These are phyloP conservation scores for Westerdykella sp. DNA, from an alignment of 2,329 filamentous ascomycete genomes.

Conservation along the genomic window DNA sequence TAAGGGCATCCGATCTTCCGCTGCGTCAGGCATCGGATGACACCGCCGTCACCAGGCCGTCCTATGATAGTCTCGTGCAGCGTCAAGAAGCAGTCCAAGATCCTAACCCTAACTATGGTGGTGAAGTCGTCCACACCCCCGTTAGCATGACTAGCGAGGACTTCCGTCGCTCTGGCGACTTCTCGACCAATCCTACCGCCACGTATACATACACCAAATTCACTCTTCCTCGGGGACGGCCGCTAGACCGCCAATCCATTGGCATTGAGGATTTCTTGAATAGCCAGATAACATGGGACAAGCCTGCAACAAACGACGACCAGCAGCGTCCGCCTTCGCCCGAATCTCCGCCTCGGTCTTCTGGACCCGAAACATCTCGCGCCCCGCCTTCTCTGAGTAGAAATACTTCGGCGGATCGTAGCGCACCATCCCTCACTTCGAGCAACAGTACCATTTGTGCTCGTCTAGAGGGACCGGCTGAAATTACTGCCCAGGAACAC, in stretches of 20 bases:
- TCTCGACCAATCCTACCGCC: constrained; percentile 51
- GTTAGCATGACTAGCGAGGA: constrained; percentile 67
- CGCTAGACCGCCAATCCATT: constrained; percentile 56
- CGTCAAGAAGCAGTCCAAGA: constrained; percentile 39
- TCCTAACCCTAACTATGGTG: constrained; percentile 55
- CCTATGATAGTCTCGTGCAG: constrained; percentile 33
- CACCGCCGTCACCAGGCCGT: constrained; percentile 32
- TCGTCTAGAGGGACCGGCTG: constrained; percentile 41
- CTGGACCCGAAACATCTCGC: constrained; percentile 21
- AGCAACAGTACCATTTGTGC: constrained; percentile 43
- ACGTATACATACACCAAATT: constrained; percentile 88
- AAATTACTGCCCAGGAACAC: constrained; percentile 80
- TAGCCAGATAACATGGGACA: constrained; percentile 57
- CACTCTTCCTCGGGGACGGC: constrained; percentile 73
- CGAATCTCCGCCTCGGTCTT: constrained; percentile 36
- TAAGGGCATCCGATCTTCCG: constrained; percentile 29
- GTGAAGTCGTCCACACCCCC: constrained; percentile 62
- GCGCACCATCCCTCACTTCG: constrained; percentile 33
- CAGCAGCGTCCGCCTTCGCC: constrained; percentile 32
- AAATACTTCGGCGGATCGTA: constrained; percentile 16
- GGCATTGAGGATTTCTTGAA: constrained; percentile 36
- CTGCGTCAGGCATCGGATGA: constrained; percentile 34
- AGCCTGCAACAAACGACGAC: constrained; percentile 24
- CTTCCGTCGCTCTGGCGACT: constrained; percentile 51
- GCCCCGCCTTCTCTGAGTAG: constrained; percentile 9